Evolutionary conservation across 2,329 filamentous ascomycete species (phyloP).

Genomic region (Fusarium heterosporum): DNA sequence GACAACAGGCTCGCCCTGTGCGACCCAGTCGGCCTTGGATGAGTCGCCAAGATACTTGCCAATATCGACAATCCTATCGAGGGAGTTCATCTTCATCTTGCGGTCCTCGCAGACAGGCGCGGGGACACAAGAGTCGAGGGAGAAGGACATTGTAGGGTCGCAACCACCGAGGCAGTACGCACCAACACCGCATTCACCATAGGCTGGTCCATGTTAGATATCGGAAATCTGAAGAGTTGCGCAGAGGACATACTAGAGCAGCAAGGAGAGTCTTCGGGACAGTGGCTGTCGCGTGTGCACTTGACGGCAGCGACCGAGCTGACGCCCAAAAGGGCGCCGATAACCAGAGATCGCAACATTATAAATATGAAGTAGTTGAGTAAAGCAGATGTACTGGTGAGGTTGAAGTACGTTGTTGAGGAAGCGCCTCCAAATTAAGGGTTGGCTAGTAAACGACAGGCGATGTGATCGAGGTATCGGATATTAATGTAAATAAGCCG

Average conservation of each 20-base stretch:
- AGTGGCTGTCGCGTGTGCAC: constrained; percentile 68
- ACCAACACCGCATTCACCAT: constrained; percentile 91
- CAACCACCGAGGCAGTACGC: constrained; percentile 97
- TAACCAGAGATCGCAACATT: constrained; percentile 51
- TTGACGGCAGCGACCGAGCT: constrained; percentile 48
- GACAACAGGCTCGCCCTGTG: constrained; percentile 78
- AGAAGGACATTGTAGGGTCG: constrained; percentile 86
- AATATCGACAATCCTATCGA: constrained; percentile 76
- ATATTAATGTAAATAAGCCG: constrained; percentile 25
- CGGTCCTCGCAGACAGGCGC: constrained; percentile 82
- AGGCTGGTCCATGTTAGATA: constrained; percentile 69
- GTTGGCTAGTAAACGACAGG: constrained; percentile 19
- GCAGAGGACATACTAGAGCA: constrained; percentile 74
- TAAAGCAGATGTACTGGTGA: constrained; percentile 12
- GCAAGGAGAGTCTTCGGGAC: constrained; percentile 79
- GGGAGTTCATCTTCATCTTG: constrained; percentile 77
- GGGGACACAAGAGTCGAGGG: constrained; percentile 85
- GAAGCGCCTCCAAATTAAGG: constrained; percentile 9
- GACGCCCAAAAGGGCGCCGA: constrained; percentile 51
- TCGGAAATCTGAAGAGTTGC: background rate
- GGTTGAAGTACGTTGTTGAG: constrained; percentile 7
- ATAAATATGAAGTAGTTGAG: constrained; percentile 31
- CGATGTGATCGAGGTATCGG: background rate
- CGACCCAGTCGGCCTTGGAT: constrained; percentile 85
- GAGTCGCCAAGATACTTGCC: constrained; percentile 88